Evolutionary conservation across 1,139 yeast genomes (phyloP).

Genomic region (Suhomyces guaymorum): DNA sequence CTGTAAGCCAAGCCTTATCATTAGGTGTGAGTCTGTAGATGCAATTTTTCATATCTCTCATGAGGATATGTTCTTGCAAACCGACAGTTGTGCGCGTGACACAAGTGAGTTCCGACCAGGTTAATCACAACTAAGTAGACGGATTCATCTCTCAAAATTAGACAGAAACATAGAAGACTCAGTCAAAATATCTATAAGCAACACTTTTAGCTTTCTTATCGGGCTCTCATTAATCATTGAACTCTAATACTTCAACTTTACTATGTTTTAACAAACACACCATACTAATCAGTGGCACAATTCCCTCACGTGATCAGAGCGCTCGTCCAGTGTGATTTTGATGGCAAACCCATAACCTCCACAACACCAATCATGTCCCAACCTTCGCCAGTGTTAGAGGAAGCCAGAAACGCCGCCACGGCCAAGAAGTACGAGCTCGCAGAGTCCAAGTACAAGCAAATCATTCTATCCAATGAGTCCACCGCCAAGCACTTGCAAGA

Average conservation of each 20-base stretch:
- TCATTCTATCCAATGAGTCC: slow-evolving; percentile 40
- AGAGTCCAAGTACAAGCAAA: slow-evolving; percentile 53
- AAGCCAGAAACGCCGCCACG: slow-evolving; percentile 59
- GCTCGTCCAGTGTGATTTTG: slow-evolving; percentile 7
- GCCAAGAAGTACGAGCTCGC: slow-evolving; percentile 54
- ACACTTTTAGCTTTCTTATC: too few species aligned
- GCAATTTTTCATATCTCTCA: too few species aligned
- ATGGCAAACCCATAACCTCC: slow-evolving; percentile 15
- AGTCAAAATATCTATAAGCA: too few species aligned
- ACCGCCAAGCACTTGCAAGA: slow-evolving; percentile 36
- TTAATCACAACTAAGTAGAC: too few species aligned
- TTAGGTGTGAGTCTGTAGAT: slow-evolving; percentile 3
- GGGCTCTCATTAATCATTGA: too few species aligned
- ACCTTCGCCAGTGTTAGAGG: slow-evolving; percentile 40
- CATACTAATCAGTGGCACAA: neutral
- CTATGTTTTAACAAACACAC: too few species aligned
- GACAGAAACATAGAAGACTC: too few species aligned
- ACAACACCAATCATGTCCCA: slow-evolving; percentile 17
- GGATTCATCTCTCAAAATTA: too few species aligned
- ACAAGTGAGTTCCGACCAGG: too few species aligned
- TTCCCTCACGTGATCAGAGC: slow-evolving; percentile 2
- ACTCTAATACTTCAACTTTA: too few species aligned
- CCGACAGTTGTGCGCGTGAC: too few species aligned
- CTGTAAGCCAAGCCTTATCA: slow-evolving; percentile 8
- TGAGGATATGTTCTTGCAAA: too few species aligned